Percentiles rank a stretch among this genome's conserved stretches.
These are phyloP conservation scores for Vigna angularis DNA, from an alignment of 306 rosid genomes.

Conservation along the genomic window DNA sequence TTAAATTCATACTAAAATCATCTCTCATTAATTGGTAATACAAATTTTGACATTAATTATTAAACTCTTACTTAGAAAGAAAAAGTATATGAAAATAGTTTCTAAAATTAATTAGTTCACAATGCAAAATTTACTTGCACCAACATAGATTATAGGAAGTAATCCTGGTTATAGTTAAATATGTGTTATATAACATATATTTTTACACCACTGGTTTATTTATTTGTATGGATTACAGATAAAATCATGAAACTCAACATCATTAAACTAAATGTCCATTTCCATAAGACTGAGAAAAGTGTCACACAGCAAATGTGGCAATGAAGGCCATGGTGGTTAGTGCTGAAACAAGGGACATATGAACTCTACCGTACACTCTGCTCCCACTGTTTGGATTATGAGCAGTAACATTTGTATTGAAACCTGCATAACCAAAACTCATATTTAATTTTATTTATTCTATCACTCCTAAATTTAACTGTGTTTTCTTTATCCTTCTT, in stretches of 20 bases:
- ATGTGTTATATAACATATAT: too few relatives aligned
- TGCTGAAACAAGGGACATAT: constrained; percentile 46
- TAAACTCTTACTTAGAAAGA: too few relatives aligned
- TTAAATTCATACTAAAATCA: too few relatives aligned
- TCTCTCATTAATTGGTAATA: too few relatives aligned
- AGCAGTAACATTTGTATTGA: not conserved
- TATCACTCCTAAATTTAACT: too few relatives aligned
- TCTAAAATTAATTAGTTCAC: too few relatives aligned
- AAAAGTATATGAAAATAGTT: too few relatives aligned
- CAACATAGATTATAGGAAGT: not conserved
- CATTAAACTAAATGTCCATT: too few relatives aligned
- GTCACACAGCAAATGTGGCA: constrained; percentile 52
- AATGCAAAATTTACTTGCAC: not conserved
- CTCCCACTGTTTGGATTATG: constrained; percentile 28
- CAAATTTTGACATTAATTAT: too few relatives aligned
- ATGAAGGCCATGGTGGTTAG: constrained; percentile 45
- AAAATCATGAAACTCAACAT: constrained; percentile 11
- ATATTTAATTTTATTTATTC: too few relatives aligned
- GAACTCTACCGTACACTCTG: constrained; percentile 47
- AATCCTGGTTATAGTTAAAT: not conserved
- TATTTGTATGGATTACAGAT: constrained; percentile 35
- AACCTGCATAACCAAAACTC: constrained; percentile 47
- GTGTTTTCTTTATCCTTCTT: too few relatives aligned
- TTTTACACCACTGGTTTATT: not conserved
- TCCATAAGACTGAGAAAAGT: not conserved